These are phyloP conservation scores for Colletotrichum kahawae DNA, from an alignment of 2,329 filamentous ascomycete species.

Conservation along the genomic window DNA sequence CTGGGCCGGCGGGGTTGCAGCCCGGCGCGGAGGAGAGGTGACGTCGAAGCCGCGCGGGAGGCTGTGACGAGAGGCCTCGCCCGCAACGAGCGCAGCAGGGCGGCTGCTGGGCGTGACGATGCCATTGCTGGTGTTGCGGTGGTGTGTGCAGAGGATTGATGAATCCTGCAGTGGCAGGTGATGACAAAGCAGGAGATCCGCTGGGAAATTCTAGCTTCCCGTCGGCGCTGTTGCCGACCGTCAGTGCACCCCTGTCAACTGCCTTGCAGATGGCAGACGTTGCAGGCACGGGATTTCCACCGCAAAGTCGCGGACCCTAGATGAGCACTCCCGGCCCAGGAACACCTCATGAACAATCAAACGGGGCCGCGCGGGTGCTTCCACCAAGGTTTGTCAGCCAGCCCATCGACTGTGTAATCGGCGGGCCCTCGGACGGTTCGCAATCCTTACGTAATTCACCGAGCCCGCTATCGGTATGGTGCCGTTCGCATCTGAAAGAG, in stretches of 20 bases:
- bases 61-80: neutral
- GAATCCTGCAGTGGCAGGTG: slow-evolving; percentile 22
- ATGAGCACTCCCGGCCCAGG: neutral
- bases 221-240: neutral
- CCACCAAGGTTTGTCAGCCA: neutral
- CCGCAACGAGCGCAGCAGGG: slow-evolving; percentile 14
- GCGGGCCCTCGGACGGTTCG: neutral
- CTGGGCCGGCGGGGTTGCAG: neutral
- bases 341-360: neutral
- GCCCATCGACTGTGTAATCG: neutral
- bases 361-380: slow-evolving; percentile 4
- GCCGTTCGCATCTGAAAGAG: neutral
- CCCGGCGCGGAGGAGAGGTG: neutral
- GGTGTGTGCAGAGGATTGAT: slow-evolving; percentile 8
- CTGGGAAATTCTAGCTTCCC: neutral
- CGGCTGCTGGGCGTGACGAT: slow-evolving; percentile 19
- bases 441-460: neutral
- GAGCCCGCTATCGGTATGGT: neutral
- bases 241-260: neutral
- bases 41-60: neutral
- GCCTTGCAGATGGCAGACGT: neutral
- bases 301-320: neutral
- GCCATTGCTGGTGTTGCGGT: slow-evolving; percentile 1
- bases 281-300: neutral
- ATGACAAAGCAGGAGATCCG: neutral